These are phyloP conservation scores for Cornus controversa DNA, from an alignment of 148 eudicot genomes.

Conservation along the genomic window DNA sequence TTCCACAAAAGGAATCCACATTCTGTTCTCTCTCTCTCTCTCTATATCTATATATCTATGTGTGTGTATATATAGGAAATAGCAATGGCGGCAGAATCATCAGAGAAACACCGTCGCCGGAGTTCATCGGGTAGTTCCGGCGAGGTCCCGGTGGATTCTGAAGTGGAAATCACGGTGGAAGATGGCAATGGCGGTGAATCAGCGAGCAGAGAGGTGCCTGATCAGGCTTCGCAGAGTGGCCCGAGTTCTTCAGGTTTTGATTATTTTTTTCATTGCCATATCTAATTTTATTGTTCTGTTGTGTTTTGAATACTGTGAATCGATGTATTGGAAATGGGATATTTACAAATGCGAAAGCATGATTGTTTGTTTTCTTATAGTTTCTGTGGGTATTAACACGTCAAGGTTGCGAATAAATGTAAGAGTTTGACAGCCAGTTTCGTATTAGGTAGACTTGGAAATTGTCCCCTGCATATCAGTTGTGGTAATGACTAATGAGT, in stretches of 20 bases:
- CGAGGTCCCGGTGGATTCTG: constrained; percentile 21
- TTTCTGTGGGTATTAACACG: too few relatives aligned
- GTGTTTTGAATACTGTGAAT: neutral
- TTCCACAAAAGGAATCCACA: neutral
- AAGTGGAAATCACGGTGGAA: constrained; percentile 6
- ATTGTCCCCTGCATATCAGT: neutral
- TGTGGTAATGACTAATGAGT: too few relatives aligned
- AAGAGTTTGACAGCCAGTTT: too few relatives aligned
- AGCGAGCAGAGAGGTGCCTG: neutral
- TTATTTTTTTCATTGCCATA: neutral
- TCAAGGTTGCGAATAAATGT: too few relatives aligned
- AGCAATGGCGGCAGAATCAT: constrained; percentile 8
- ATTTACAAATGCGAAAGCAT: neutral
- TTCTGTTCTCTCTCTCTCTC: neutral
- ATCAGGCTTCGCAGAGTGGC: neutral
- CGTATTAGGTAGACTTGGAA: neutral
- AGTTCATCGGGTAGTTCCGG: constrained; percentile 20
- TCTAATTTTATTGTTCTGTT: neutral
- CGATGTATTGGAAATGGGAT: neutral
- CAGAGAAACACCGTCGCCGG: neutral
- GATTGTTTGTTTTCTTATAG: neutral
- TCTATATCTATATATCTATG: neutral
- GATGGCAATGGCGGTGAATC: neutral
- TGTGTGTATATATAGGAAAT: neutral
- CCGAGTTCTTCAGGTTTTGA: constrained; percentile 16